Percentiles rank a stretch among this genome's conserved stretches.
Evolutionary conservation across 495 filamentous ascomycete species (phyloP).

Genomic region (Paragyromitra xinjiangensis): DNA sequence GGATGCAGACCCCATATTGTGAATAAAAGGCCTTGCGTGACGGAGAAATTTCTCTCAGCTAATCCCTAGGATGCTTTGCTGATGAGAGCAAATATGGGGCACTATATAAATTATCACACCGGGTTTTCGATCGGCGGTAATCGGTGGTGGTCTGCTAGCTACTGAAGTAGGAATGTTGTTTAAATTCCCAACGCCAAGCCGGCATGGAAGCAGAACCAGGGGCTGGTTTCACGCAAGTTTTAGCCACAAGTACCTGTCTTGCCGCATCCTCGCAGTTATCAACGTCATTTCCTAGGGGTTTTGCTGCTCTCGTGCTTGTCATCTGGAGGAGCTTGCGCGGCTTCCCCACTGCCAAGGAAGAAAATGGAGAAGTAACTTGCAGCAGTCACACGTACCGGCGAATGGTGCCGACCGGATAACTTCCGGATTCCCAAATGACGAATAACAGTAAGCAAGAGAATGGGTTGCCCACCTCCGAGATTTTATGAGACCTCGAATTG

Average conservation of each 20-base stretch:
- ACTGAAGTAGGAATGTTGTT: conserved; percentile 3
- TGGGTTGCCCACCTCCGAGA: not conserved
- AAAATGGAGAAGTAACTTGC: not conserved
- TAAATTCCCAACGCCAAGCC: conserved; percentile 2
- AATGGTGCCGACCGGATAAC: conserved; percentile 12
- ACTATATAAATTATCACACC: not conserved
- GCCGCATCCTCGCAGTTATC: not conserved
- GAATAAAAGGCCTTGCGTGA: not conserved
- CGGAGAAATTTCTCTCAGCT: not conserved
- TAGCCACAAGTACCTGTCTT: conserved; percentile 14
- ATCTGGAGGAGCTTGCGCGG: conserved; percentile 18
- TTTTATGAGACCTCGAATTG: conserved; percentile 2
- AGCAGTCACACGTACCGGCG: not conserved
- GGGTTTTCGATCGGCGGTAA: not conserved
- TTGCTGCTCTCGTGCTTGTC: not conserved
- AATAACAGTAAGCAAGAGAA: not conserved
- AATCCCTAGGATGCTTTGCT: not conserved
- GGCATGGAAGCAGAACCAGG: not conserved
- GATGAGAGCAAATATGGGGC: not conserved
- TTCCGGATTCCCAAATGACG: conserved; percentile 1
- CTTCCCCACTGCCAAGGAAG: conserved; percentile 19
- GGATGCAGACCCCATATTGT: not conserved
- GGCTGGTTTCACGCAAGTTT: conserved; percentile 34
- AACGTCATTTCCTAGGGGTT: conserved; percentile 16
- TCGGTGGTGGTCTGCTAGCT: not conserved